A percentile compares a stretch with the other conserved stretches of the same genome.
phyloP scores from a whole-genome alignment of 2,329 filamentous ascomycete genomes.

The Didymellaceae sp. region DNA sequence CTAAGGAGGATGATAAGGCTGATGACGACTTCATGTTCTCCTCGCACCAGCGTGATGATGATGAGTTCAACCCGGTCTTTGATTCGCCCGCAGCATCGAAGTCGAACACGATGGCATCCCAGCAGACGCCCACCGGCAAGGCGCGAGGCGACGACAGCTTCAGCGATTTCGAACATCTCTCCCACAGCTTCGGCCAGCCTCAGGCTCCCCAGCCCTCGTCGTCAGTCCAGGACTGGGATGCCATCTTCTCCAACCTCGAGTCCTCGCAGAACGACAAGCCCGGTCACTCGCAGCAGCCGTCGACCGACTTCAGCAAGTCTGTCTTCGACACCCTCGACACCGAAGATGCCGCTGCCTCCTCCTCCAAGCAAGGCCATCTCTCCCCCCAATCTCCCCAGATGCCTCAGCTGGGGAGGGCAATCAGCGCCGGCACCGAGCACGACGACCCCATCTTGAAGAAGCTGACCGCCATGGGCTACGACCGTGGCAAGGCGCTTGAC shows the following conservation, averaged over 20 bases:
- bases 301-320: slow-evolving; percentile 46
- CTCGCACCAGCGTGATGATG: slow-evolving; percentile 64
- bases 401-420: slow-evolving; percentile 67
- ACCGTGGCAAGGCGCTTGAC: slow-evolving; percentile 72
- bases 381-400: slow-evolving; percentile 33
- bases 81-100: slow-evolving; percentile 67
- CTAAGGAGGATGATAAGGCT: slow-evolving; percentile 73
- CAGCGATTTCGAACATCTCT: slow-evolving; percentile 56
- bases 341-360: slow-evolving; percentile 40
- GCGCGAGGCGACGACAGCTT: slow-evolving; percentile 54
- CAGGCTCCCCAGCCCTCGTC: slow-evolving; percentile 50
- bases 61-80: slow-evolving; percentile 83
- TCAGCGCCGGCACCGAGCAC: slow-evolving; percentile 77
- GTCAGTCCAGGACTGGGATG: slow-evolving; percentile 83
- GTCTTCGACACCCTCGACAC: slow-evolving; percentile 47
- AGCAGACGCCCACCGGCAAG: slow-evolving; percentile 51
- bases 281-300: slow-evolving; percentile 39
- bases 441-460: slow-evolving; percentile 93
- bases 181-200: slow-evolving; percentile 50
- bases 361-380: slow-evolving; percentile 30
- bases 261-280: slow-evolving; percentile 49
- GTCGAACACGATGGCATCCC: slow-evolving; percentile 55
- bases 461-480: slow-evolving; percentile 87
- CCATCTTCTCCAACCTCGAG: slow-evolving; percentile 85
- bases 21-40: slow-evolving; percentile 84